Evolutionary conservation across 192 early-diverging fungal species (phyloP), one percentile per base, ranked within the genome.

Genomic region (Entomortierella beljakovae): DNA sequence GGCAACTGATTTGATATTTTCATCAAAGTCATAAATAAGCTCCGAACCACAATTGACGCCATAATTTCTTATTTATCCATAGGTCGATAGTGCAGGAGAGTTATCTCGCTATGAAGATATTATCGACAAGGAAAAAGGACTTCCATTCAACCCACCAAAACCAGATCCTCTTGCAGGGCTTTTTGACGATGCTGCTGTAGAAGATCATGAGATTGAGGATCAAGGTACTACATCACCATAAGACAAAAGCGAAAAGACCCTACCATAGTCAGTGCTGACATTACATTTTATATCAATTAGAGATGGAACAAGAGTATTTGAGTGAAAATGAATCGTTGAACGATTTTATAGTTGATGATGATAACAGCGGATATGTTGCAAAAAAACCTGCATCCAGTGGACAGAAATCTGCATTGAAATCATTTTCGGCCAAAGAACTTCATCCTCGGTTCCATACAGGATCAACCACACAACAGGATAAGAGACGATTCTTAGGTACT

Each of bases 301-400:
- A 86, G 11, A 72, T 68, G 33, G 82, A 73, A 16, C 61, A 40
- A 10, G 76, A 70, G 10, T 63, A 64, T 43, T 54, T 64, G 56
- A 74, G 85, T 26, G 85, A 80, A 20, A 87, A 80, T 16, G 91
- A 89, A 10, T 90, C 80, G n/a, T 52, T 91, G 48, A 86, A 93
- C 55, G 91, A 96, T 61, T 98, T 98, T 89, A 90, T 98, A 0
- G 93, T 91, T 0, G 94, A 96, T 70, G 96, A 98, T 73, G 94
- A 96, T 59, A 93, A 90, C 16, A 90, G 80, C 16, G 92, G 90
- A 6, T 95, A 96, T 68, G 77, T 85, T 13, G 85, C 85, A 20
- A 63, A 63, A 46, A 62, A 64, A 56, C 51, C 64, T 0, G 42
- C 43, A 4, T 0, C 22, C 23, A 38, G 18, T 29, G 26, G 43